Conservation (phyloP, 345 rosid species). For the Eucalyptus globulus region DNA sequence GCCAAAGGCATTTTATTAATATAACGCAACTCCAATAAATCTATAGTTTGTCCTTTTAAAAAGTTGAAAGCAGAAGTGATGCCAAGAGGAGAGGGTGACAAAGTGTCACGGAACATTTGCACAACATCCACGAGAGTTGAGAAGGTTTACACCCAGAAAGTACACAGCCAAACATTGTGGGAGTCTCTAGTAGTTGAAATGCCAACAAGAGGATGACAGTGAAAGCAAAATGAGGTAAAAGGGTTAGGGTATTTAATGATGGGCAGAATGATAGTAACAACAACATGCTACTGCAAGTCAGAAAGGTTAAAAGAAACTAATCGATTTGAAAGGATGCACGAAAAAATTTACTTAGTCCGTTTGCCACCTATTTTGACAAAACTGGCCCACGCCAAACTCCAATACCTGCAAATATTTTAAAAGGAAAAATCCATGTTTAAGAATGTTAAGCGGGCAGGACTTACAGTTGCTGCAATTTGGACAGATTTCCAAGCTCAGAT, state of each 20-base stretch:
- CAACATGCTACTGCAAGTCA: not conserved
- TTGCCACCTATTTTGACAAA: not conserved
- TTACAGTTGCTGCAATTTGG: too few relatives aligned
- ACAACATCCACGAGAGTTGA: not conserved
- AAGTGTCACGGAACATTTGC: not conserved
- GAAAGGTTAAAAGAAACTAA: not conserved
- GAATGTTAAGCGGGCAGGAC: too few relatives aligned
- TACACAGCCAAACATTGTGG: not conserved
- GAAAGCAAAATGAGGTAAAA: not conserved
- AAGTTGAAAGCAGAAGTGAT: not conserved
- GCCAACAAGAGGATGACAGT: not conserved
- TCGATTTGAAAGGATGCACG: not conserved
- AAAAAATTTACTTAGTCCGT: not conserved
- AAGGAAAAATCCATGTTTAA: too few relatives aligned
- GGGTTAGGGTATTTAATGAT: not conserved
- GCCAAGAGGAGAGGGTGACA: not conserved
- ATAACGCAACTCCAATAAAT: not conserved
- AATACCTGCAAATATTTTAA: too few relatives aligned
- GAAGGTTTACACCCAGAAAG: not conserved
- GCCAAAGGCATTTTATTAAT: not conserved
- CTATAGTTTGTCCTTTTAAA: not conserved
- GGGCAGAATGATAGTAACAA: not conserved
- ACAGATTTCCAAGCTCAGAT: too few relatives aligned
- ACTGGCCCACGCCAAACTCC: too few relatives aligned
- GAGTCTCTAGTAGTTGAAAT: too few relatives aligned